A percentile compares a stretch with the other conserved stretches of the same genome.
phyloP scores from a whole-genome alignment of 2,329 filamentous ascomycete genomes.

The Nigrospora osmanthi region DNA sequence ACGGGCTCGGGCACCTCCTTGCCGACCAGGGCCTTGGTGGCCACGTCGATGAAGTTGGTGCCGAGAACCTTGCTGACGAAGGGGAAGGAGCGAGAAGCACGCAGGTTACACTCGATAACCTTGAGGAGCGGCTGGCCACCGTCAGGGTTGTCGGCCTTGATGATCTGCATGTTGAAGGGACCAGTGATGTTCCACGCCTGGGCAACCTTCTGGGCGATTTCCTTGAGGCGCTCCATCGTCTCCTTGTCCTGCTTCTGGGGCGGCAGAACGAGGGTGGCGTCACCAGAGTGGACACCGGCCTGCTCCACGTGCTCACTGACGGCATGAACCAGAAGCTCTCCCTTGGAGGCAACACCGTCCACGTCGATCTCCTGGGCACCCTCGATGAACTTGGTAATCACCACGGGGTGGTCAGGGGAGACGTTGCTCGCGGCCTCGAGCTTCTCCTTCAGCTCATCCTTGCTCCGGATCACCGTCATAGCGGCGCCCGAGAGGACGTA shows the following conservation, averaged over 20 bases:
- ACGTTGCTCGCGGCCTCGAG: constrained; percentile 83
- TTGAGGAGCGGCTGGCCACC: constrained; percentile 73
- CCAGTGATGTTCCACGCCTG: constrained; percentile 96
- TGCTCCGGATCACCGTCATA: constrained; percentile 91
- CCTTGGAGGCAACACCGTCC: constrained; percentile 81
- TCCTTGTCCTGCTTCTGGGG: constrained; percentile 70
- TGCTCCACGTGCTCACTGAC: constrained; percentile 95
- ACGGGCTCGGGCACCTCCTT: constrained; percentile 75
- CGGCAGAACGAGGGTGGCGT: constrained; percentile 89
- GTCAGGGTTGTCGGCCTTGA: constrained; percentile 76
- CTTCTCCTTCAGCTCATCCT: constrained; percentile 89
- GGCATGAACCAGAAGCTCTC: constrained; percentile 83
- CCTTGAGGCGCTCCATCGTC: constrained; percentile 83
- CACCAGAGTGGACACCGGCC: constrained; percentile 95
- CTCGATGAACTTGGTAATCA: constrained; percentile 98
- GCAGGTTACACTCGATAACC: constrained; percentile 97
- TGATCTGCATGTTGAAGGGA: constrained; percentile 99
- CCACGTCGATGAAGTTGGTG: constrained; percentile 92
- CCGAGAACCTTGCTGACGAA: constrained; percentile 97
- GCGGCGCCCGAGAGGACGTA: constrained; percentile 97
- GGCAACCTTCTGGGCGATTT: constrained; percentile 92
- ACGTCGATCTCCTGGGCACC: constrained; percentile 95
- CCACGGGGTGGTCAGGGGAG: constrained; percentile 93
- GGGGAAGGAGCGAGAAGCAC: constrained; percentile 94
- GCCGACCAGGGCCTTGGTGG: constrained; percentile 84